These are phyloP conservation scores for Fusarium nurragi DNA, from an alignment of 2,329 filamentous ascomycete genomes.

Conservation along the genomic window DNA sequence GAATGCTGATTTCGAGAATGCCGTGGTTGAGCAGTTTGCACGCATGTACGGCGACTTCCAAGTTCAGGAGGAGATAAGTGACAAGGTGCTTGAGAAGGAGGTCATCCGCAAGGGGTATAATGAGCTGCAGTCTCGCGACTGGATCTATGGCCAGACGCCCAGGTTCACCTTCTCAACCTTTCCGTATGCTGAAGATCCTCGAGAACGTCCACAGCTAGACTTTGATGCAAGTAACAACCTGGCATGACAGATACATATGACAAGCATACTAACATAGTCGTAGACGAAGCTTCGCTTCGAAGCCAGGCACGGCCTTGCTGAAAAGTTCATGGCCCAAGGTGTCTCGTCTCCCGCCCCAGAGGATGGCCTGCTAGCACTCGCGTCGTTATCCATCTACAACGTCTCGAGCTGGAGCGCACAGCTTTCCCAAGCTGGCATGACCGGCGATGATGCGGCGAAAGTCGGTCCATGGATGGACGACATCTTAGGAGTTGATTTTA, in stretches of 20 bases:
- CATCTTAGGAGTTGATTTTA: conserved; percentile 47
- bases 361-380: conserved; percentile 25
- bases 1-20: conserved; percentile 57
- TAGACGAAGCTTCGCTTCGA: conserved; percentile 51
- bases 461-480: conserved; percentile 47
- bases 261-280: conserved; percentile 6
- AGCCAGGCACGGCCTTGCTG: conserved; percentile 51
- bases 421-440: conserved; percentile 42
- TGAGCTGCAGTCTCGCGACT: conserved; percentile 66
- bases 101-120: conserved; percentile 56
- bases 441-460: conserved; percentile 31
- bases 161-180: conserved; percentile 77
- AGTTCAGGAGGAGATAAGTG: conserved; percentile 56
- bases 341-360: conserved; percentile 13
- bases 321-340: conserved; percentile 46
- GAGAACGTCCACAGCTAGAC: conserved; percentile 62
- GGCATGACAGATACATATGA: neutral
- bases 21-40: conserved; percentile 72
- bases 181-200: conserved; percentile 66
- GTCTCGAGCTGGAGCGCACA: conserved; percentile 42
- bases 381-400: conserved; percentile 35
- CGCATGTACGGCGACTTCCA: conserved; percentile 67
- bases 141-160: conserved; percentile 88
- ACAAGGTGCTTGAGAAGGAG: conserved; percentile 57
- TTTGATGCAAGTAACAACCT: conserved; percentile 51